Percentiles rank a stretch among this genome's conserved stretches.
Conservation (phyloP, 2,329 filamentous ascomycete genomes). For the Arachnomyces sp. region DNA sequence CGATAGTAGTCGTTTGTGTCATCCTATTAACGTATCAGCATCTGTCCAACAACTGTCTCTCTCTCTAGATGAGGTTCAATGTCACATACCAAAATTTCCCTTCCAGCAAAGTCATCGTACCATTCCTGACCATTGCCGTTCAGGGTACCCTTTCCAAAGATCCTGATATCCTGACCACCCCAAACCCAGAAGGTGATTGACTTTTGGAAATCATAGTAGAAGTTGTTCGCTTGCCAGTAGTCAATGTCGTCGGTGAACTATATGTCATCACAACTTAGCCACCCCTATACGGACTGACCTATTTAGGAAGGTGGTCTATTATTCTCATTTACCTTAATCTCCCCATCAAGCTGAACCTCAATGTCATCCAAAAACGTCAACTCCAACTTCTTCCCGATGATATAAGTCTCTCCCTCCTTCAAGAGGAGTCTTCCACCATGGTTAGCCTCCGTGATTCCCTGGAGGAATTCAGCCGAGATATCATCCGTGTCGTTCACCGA, state of each 20-base stretch:
- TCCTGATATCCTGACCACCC: slow-evolving; percentile 55
- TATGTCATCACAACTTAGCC: slow-evolving; percentile 7
- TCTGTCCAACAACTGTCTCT: too few species aligned
- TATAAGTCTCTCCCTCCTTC: slow-evolving; percentile 46
- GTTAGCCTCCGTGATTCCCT: slow-evolving; percentile 50
- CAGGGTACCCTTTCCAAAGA: slow-evolving; percentile 50
- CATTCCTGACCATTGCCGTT: slow-evolving; percentile 50
- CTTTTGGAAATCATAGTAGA: slow-evolving; percentile 45
- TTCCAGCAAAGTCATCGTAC: slow-evolving; percentile 43
- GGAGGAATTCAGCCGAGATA: slow-evolving; percentile 48
- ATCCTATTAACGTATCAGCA: slow-evolving; percentile 26
- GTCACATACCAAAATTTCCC: slow-evolving; percentile 26
- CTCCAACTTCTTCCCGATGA: slow-evolving; percentile 54
- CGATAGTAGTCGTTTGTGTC: slow-evolving; percentile 50
- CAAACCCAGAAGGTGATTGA: slow-evolving; percentile 58
- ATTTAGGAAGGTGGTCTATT: not conserved
- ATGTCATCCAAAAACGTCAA: slow-evolving; percentile 52
- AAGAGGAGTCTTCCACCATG: slow-evolving; percentile 52
- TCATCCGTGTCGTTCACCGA: slow-evolving; percentile 51
- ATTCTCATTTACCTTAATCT: slow-evolving; percentile 36
- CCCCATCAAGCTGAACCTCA: slow-evolving; percentile 52
- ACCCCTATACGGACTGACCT: not conserved
- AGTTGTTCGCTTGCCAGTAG: slow-evolving; percentile 45
- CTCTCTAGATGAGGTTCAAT: too few species aligned
- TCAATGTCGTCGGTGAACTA: slow-evolving; percentile 41